Evolutionary conservation across 768 basidiomycete species (phyloP), one percentile per base, ranked within the genome.

Genomic region (Leccinum aurantiacum): DNA sequence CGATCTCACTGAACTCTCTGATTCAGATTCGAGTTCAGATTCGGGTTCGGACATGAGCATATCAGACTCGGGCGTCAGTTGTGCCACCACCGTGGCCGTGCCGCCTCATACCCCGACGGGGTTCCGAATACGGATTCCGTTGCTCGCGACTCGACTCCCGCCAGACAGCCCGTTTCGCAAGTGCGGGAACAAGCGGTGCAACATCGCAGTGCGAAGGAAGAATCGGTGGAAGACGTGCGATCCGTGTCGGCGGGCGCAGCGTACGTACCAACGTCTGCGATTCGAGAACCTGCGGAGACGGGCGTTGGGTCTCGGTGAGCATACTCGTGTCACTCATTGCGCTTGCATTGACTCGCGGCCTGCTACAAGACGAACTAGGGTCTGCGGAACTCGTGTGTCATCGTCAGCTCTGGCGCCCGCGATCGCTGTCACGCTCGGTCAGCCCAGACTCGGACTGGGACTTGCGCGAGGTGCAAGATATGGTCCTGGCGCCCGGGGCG

Each of bases 211-310:
- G 27, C 66, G 74, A 2, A 54, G 54, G 19, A 70, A 64, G 7
- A 74, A 77, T 59, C 71, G 66, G 1, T 78, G 78, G 79, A 80
- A 82, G 63, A 74, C 71, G 9, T 82, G 81, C 49, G 73, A 76
- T 6, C 57, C 76, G 3, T 82, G 81, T 61, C 76, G 80, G 14
- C 61, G 70, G n/a, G 69, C 70, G 22, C 70, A 71, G 25, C 70
- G 79, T 6, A 57, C 69, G 33, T 78, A 77, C 60, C 78, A 79
- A 59, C 63, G 71, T 14, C 65, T 64, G 47, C 75, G 73, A 9
- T 64, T 71, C 55, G 72, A 67, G 24, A 61, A 61, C 33, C 24
- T 24, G 3, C 62, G 60, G 38, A 56, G 60, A 27, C 11, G 31
- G 11, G 7, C 59, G 7, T 17, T 59, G 8, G 56, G 58, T 41